Conservation (phyloP, 73 alveolate genomes). For the Breviolum minutum region DNA sequence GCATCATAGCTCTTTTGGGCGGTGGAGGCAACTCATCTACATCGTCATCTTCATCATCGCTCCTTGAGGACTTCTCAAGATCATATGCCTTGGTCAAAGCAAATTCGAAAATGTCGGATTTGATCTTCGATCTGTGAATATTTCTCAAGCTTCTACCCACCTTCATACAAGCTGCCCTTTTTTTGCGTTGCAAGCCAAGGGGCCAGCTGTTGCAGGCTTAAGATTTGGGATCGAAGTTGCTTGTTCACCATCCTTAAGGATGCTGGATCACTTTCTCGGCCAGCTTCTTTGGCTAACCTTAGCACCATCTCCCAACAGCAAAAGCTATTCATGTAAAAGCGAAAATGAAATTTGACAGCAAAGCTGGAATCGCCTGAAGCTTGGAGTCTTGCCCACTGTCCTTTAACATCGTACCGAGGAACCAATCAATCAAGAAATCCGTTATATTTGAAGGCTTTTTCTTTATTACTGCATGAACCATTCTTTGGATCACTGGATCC, state of each 20-base stretch:
- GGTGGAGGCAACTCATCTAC: constrained; percentile 8
- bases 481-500: constrained; percentile 51
- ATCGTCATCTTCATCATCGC: background rate
- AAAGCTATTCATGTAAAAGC: background rate
- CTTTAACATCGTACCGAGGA: background rate
- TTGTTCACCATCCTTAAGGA: background rate
- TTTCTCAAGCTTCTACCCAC: no score
- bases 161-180: no score
- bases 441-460: background rate
- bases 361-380: no score
- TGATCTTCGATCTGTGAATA: no score
- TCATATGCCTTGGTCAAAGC: background rate
- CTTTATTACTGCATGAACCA: background rate
- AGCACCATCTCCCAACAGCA: background rate
- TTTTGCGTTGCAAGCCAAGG: background rate
- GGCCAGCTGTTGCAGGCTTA: background rate
- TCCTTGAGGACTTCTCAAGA: background rate
- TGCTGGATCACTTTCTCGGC: constrained; percentile 1
- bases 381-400: no score
- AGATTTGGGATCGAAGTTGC: background rate
- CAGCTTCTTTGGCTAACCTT: constrained; percentile 47
- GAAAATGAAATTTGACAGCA: background rate
- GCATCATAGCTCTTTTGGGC: background rate
- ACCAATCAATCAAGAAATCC: constrained; percentile 45
- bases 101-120: no score